phyloP scores from a whole-genome alignment of 148 eudicot genomes.

The Diospyros kaki region DNA sequence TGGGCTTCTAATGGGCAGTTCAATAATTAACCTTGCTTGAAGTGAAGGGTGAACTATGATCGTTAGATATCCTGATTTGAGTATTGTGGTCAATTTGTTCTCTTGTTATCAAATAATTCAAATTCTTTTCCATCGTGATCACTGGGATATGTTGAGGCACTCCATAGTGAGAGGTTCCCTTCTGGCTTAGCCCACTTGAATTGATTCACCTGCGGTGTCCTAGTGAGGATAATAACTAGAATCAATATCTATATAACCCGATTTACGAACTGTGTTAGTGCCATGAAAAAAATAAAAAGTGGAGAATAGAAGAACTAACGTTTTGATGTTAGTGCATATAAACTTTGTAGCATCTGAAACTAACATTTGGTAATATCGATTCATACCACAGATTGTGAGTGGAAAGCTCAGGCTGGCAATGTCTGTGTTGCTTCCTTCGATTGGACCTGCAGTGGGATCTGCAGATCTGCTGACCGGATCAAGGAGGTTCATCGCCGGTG shows the following conservation, averaged over 20 bases:
- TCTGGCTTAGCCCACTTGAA: neutral
- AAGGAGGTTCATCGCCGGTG: conserved; percentile 69
- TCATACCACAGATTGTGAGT: conserved; percentile 63
- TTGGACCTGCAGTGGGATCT: conserved; percentile 87
- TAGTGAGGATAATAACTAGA: neutral
- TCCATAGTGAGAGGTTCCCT: neutral
- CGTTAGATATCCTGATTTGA: neutral
- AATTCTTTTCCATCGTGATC: neutral
- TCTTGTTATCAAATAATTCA: neutral
- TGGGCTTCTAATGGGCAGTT: neutral
- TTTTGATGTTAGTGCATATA: neutral
- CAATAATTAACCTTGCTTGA: neutral
- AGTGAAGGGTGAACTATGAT: neutral
- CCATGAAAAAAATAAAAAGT: neutral
- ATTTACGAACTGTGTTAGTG: neutral
- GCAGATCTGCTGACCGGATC: conserved; percentile 71
- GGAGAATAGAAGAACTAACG: neutral
- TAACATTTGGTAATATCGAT: neutral
- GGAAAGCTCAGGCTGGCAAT: conserved; percentile 90
- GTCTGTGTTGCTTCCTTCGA: conserved; percentile 83
- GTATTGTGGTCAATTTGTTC: neutral
- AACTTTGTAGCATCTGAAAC: conserved; percentile 2
- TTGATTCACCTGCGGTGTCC: neutral
- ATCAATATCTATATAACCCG: conserved; percentile 1
- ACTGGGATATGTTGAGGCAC: neutral